Base-by-base conservation (phyloP, 2,329 filamentous ascomycete species). In the Plectosphaerella plurivora region DNA sequence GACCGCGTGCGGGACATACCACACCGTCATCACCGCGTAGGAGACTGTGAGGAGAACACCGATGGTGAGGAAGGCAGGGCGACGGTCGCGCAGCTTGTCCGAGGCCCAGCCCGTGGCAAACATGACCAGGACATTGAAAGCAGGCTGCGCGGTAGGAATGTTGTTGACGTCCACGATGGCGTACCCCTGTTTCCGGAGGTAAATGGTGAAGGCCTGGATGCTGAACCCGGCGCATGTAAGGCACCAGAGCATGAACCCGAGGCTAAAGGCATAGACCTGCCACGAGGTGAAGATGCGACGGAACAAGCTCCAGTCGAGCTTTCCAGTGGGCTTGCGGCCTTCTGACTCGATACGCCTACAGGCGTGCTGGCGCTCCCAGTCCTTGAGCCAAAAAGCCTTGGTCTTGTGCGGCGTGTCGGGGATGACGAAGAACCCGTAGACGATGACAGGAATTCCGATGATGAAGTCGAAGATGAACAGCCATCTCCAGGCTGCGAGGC, bases 301-400 rank as follows among this genome's bases (percentile, higher is more conserved):
- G 50, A 73, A 55, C 18, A 74, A 65, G 33, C 60, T 57, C 60
- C 63, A 65, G 51, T 72, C 61, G 51, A 72, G 61, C 55, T 69
- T 69, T 1, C 68, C 67, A 2, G 60, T 55, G 3, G 70, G 70
- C 47, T 62, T 65, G 47, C 70, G 66, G 16, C 71, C 72, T 44
- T 74, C 72, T 50, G 83, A 79, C 57, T 87, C 79, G 63, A 93
- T 92, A 56, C 88, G 79, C 45, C 86, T 78, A 14, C 79, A 74
- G 55, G 89, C 84, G 39, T 86, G 78, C 52, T 81, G 74, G 22
- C 79, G 77, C 66, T 92, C 88, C 57, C 84, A 66, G 1, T 70
- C 69, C 63, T 62, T 72, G 20, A 76, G 61, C 47, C 70, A 77
- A 52, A 69, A 73, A 0, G 73, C 73, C 1, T 58, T 63, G 0